A percentile compares a stretch with the other conserved stretches of the same genome.
phyloP scores from a whole-genome alignment of 2,329 filamentous ascomycete species.

The Fusarium euwallaceae region DNA sequence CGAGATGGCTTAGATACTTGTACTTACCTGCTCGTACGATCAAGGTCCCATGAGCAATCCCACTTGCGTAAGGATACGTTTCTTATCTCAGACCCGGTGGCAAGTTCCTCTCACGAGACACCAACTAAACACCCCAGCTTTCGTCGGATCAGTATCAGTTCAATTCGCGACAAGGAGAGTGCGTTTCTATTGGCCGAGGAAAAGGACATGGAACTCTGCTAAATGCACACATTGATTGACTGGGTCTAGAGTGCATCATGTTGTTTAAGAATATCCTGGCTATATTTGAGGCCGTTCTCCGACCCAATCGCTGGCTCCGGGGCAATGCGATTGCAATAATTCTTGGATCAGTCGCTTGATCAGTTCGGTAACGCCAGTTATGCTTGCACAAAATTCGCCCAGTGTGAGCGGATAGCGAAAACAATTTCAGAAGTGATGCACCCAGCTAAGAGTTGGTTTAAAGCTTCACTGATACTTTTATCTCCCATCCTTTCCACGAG shows the following conservation, averaged over 20 bases:
- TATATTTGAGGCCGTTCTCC: neutral
- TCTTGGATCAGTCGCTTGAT: too few species aligned
- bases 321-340: too few species aligned
- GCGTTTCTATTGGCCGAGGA: neutral
- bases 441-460: too few species aligned
- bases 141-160: neutral
- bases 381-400: too few species aligned
- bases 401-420: too few species aligned
- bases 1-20: neutral
- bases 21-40: slow-evolving; percentile 18
- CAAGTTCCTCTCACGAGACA: neutral
- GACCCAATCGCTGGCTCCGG: too few species aligned
- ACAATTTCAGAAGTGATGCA: too few species aligned
- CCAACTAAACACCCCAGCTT: neutral
- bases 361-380: too few species aligned
- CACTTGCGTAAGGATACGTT: slow-evolving; percentile 1
- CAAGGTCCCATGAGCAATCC: neutral
- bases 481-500: too few species aligned
- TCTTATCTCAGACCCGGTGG: neutral
- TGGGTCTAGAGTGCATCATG: neutral
- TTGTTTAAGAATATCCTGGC: neutral
- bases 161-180: neutral
- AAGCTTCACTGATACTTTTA: too few species aligned
- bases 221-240: neutral
- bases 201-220: neutral